Evolutionary conservation across 257 asterid genomes (phyloP).

Genomic region (Nicotiana undulata): DNA sequence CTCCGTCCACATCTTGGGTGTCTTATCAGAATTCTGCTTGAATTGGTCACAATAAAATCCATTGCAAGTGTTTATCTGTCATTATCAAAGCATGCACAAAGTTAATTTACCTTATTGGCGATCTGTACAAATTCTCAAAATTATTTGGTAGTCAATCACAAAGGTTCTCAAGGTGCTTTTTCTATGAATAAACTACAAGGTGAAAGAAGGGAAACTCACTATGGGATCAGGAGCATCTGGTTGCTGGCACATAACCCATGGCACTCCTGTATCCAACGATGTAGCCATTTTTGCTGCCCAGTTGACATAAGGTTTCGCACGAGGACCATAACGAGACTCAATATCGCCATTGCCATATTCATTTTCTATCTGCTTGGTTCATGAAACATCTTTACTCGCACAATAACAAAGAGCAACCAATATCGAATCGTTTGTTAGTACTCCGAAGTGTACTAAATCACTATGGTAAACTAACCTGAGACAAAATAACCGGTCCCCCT

Average conservation of each 20-base stretch:
- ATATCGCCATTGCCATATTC: conserved; percentile 69
- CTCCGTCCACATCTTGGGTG: conserved; percentile 95
- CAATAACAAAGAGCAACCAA: neutral
- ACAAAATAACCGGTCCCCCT: conserved; percentile 86
- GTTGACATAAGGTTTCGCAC: conserved; percentile 60
- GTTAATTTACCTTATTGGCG: neutral
- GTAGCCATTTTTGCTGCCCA: conserved; percentile 95
- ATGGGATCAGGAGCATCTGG: conserved; percentile 79
- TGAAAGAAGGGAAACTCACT: conserved; percentile 28
- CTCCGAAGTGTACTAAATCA: neutral
- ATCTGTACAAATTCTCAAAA: neutral
- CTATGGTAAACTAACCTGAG: conserved; percentile 48
- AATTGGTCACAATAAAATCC: conserved; percentile 93
- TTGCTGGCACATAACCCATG: conserved; percentile 98
- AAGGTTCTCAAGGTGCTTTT: neutral
- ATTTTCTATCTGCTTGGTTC: conserved; percentile 59
- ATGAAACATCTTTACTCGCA: neutral
- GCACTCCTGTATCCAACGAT: conserved; percentile 73
- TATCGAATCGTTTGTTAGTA: neutral
- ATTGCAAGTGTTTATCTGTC: conserved; percentile 88
- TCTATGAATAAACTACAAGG: neutral
- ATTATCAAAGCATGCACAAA: neutral
- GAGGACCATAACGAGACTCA: conserved; percentile 40
- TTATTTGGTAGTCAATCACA: neutral
- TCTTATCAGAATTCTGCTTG: conserved; percentile 68